phyloP scores from a whole-genome alignment of 75 land plant species.

The Pinus taeda region DNA sequence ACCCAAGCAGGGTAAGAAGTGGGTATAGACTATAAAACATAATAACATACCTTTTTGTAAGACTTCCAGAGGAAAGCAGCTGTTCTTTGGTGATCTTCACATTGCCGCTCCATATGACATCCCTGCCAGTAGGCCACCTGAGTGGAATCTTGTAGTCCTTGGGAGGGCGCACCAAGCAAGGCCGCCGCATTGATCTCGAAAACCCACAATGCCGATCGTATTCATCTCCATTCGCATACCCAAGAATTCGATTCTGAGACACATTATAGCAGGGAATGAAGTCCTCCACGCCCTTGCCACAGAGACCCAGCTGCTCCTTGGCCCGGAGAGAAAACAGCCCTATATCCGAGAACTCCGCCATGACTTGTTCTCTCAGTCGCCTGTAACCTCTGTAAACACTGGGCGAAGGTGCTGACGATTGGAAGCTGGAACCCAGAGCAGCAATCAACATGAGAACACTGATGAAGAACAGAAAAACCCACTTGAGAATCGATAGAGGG shows the following conservation, averaged over 20 bases:
- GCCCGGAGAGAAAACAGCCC: conserved; percentile 33
- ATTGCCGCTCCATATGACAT: conserved; percentile 61
- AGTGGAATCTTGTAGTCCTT: conserved; percentile 71
- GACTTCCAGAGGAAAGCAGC: conserved; percentile 67
- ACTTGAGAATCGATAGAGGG: neutral
- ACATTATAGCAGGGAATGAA: conserved; percentile 74
- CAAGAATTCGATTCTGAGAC: conserved; percentile 34
- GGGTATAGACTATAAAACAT: neutral
- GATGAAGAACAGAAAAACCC: neutral
- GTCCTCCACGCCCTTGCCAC: conserved; percentile 53
- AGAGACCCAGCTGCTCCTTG: conserved; percentile 41
- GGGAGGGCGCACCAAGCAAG: conserved; percentile 72
- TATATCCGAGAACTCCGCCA: conserved; percentile 41
- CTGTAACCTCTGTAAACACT: conserved; percentile 11
- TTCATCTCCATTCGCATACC: conserved; percentile 44
- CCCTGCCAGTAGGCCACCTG: conserved; percentile 73
- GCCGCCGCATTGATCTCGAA: conserved; percentile 16
- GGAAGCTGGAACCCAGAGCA: conserved; percentile 3
- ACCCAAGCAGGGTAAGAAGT: neutral
- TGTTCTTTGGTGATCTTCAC: conserved; percentile 64
- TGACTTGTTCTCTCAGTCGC: conserved; percentile 33
- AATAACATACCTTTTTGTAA: conserved; percentile 47
- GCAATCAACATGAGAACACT: neutral
- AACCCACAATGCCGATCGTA: conserved; percentile 63
- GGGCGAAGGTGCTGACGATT: neutral